A percentile compares a stretch with the other conserved stretches of the same genome.
Conservation (phyloP, 768 basidiomycete species). For the Boletus rubropictus region DNA sequence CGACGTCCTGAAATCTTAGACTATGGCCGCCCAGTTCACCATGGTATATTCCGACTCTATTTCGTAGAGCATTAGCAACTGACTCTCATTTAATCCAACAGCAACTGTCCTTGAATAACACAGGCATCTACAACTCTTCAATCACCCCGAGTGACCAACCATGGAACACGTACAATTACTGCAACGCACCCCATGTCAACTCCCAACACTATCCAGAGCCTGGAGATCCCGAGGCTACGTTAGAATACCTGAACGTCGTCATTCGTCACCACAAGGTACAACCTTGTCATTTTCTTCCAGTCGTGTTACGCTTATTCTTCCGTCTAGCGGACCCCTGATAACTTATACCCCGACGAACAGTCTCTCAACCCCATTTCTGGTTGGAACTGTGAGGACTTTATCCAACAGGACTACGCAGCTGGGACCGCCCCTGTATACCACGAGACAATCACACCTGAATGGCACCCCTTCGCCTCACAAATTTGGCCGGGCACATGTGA, state of each 20-base stretch:
- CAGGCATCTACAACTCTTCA: conserved; percentile 43
- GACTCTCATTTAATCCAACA: background rate
- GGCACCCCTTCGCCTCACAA: conserved; percentile 40
- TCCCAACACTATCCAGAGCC: conserved; percentile 34
- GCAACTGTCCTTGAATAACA: conserved; percentile 4
- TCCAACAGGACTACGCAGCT: conserved; percentile 36
- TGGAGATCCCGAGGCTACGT: conserved; percentile 21
- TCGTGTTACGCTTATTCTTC: background rate
- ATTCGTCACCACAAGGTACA: conserved; percentile 46
- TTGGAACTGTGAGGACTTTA: conserved; percentile 39
- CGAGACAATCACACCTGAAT: conserved; percentile 32
- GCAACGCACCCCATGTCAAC: conserved; percentile 46
- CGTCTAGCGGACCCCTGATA: conserved; percentile 43
- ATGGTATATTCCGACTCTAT: conserved; percentile 4
- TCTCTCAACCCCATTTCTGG: conserved; percentile 33
- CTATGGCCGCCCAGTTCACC: background rate
- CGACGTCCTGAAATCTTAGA: background rate
- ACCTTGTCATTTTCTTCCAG: background rate
- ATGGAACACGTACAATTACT: conserved; percentile 52
- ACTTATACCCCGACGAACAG: conserved; percentile 41
- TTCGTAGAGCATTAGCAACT: background rate
- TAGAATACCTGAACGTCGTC: conserved; percentile 40
- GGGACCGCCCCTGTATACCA: conserved; percentile 37
- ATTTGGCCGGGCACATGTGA: conserved; percentile 49
- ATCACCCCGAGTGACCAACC: conserved; percentile 35